Percentiles rank a stretch among this genome's conserved stretches.
Evolutionary conservation across 441 rosid species (phyloP).

Genomic region (Isatis lusitanica): DNA sequence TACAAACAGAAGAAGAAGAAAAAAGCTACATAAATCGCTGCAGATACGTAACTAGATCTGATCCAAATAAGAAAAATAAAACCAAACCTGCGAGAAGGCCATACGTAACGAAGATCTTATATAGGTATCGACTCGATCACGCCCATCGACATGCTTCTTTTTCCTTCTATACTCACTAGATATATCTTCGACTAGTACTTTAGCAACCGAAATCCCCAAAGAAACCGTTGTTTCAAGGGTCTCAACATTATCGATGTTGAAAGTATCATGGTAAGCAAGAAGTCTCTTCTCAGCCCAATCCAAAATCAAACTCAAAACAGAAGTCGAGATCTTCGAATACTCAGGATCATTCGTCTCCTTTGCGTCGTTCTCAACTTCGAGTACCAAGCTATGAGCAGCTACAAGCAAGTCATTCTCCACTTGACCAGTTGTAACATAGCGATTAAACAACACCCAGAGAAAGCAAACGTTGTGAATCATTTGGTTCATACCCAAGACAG

Average conservation of each 20-base stretch:
- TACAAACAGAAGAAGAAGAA: not conserved
- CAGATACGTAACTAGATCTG: not conserved
- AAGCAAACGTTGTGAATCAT: conserved; percentile 65
- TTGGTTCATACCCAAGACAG: conserved; percentile 58
- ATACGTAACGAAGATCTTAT: conserved; percentile 55
- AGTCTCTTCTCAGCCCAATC: conserved; percentile 69
- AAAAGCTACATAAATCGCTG: conserved; percentile 18
- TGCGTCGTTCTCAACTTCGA: conserved; percentile 55
- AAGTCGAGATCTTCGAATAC: conserved; percentile 45
- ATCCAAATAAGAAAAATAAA: not conserved
- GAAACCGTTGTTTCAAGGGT: conserved; percentile 58
- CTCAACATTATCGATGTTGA: conserved; percentile 56
- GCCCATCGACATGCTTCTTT: conserved; percentile 44
- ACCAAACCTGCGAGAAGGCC: conserved; percentile 60
- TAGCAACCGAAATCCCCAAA: conserved; percentile 53
- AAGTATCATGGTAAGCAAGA: conserved; percentile 57
- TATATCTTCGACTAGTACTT: conserved; percentile 46
- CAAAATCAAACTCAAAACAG: conserved; percentile 48
- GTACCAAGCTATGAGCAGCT: conserved; percentile 58
- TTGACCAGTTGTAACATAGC: conserved; percentile 58
- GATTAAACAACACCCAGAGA: conserved; percentile 62
- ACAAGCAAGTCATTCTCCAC: conserved; percentile 61
- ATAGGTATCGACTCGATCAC: conserved; percentile 56
- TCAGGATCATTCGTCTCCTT: conserved; percentile 44
- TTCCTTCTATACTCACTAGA: conserved; percentile 53